phyloP scores from a whole-genome alignment of 129 eudicot genomes.

The Pulicaria dysenterica region DNA sequence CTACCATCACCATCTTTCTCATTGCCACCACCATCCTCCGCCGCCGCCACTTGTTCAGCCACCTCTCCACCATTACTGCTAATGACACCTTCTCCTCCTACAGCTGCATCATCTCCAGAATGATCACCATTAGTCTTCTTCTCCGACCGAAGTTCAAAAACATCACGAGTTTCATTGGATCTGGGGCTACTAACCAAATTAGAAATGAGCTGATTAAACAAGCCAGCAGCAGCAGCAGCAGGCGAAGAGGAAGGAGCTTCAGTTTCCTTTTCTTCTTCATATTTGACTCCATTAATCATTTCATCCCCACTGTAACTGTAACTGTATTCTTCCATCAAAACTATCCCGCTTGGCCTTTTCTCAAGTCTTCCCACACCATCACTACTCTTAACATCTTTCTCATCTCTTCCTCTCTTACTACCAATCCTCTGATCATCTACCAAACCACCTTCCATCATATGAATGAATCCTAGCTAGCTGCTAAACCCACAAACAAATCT shows the following conservation, averaged over 20 bases:
- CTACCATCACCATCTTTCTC: conserved; percentile 2
- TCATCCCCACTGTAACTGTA: conserved; percentile 23
- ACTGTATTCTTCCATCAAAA: conserved; percentile 13
- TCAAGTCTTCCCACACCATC: conserved; percentile 27
- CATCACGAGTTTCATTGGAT: conserved; percentile 13
- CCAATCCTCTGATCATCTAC: conserved; percentile 34
- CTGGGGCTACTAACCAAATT: conserved; percentile 39
- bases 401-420: conserved; percentile 36
- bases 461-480: no score
- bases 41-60: conserved; percentile 17
- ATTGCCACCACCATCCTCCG: not conserved
- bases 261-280: conserved; percentile 27
- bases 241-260: not conserved
- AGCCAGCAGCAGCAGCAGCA: conserved; percentile 24
- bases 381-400: not conserved
- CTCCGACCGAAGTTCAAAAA: not conserved
- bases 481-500: not conserved
- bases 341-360: conserved; percentile 32
- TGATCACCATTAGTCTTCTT: no score
- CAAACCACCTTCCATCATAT: not conserved
- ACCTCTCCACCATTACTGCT: not conserved
- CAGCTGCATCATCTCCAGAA: not conserved
- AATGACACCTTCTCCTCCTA: conserved; percentile 9
- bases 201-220: conserved; percentile 43
- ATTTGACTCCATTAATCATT: conserved; percentile 37